Conservation (phyloP, 768 basidiomycete species). For the Boletus barrowsii region DNA sequence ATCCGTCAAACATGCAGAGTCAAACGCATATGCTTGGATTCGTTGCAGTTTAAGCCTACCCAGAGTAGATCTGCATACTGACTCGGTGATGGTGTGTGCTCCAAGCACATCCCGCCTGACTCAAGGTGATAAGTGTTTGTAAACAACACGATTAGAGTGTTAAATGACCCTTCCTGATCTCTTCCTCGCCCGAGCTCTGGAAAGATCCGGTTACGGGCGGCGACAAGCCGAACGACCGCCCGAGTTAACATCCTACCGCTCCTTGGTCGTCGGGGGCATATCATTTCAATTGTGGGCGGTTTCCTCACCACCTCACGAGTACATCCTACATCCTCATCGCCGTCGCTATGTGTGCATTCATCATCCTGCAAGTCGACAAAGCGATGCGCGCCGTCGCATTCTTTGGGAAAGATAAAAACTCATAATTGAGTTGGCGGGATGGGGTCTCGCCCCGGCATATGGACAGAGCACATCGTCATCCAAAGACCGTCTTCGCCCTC, state of each 20-base stretch:
- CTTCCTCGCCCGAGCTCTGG: conserved; percentile 11
- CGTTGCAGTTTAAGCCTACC: no score
- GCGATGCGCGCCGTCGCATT: conserved; percentile 43
- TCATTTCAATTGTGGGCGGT: conserved; percentile 57
- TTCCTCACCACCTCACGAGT: neutral
- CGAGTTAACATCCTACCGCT: conserved; percentile 72
- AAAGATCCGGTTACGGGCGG: conserved; percentile 74
- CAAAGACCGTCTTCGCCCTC: conserved; percentile 17
- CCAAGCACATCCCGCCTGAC: no score
- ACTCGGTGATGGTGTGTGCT: no score
- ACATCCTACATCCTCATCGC: neutral
- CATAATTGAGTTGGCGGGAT: conserved; percentile 80
- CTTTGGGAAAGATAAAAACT: conserved; percentile 70
- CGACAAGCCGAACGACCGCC: conserved; percentile 82
- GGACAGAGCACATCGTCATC: conserved; percentile 71
- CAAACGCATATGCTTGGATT: no score
- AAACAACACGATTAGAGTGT: conserved; percentile 1
- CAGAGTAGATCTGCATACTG: no score
- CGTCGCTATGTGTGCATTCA: neutral
- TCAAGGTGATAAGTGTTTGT: no score
- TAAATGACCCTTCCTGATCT: neutral
- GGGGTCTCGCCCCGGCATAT: conserved; percentile 69
- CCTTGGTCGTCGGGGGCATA: conserved; percentile 70
- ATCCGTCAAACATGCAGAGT: no score
- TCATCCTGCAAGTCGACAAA: no score